Evolutionary conservation across 805 yeast genomes (phyloP), one percentile per base, ranked within the genome.

Genomic region (Metschnikowia gelsemii): DNA sequence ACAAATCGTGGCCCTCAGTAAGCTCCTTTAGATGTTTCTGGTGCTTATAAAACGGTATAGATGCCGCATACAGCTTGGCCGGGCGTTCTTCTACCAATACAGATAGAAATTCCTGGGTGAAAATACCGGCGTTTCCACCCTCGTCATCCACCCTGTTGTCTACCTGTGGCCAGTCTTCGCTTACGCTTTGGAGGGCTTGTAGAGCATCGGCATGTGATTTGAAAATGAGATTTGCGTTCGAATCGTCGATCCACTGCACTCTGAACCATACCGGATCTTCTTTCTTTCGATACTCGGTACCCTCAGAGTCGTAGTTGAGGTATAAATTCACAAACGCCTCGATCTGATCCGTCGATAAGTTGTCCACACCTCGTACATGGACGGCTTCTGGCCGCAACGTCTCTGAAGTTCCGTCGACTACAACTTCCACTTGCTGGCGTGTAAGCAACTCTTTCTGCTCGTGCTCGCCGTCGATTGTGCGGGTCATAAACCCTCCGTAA

Each of bases 221-320:
- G 55, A 80, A 82, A 4, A 71, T 76, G n/a, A 80, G 54, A 47
- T 78, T 79, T 26, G 82, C 70, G 2, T 78, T 66, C 14, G 75
- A 54, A 56, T 83, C 90, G 55, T 83, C 78, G 28, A 83, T 71
- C 90, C 90, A 83, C 52, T 82, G 79, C 20, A 82, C 58, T 21
- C 64, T 61, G 56, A 71, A 78, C 50, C 59, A 64, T 16, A 72
- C 44, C 29, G 61, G 62, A n/a, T 50, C 45, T 19, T 51, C 52
- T 8, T 18, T 22, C n/a, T 19, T 21, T 11, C 7, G 30, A 14
- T 36, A 42, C 26, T 35, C 44, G 1, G 42, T 31, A 4, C 34
- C 31, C 3, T 32, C 42, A 7, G 40, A 54, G 21, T 38, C 48
- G 38, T 62, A 63, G 46, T 75, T 73, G 36, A 70, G 47, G 52